These are phyloP conservation scores for barley (Hordeum vulgare) DNA, from an alignment of 176 grass and related monocot genomes.

Conservation along the genomic window DNA sequence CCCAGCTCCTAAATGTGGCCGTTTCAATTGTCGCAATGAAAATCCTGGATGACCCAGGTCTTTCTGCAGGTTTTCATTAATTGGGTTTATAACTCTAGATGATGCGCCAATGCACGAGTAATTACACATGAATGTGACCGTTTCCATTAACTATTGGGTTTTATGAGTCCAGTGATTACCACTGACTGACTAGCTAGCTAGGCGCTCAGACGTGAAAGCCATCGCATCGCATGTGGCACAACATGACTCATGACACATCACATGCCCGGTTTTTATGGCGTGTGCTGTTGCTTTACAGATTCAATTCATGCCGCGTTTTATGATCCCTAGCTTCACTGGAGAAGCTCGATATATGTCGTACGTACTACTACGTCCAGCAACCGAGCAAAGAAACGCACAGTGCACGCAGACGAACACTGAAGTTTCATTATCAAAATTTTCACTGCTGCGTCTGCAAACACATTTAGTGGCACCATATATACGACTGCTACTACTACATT, in stretches of 20 bases:
- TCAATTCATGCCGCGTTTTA: background rate
- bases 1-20: background rate
- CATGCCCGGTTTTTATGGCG: background rate
- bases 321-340: background rate
- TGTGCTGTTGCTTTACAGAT: background rate
- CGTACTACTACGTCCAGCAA: background rate
- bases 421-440: background rate
- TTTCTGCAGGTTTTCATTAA: background rate
- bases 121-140: background rate
- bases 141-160: background rate
- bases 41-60: background rate
- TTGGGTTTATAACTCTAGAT: background rate
- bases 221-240: background rate
- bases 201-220: background rate
- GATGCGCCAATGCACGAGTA: background rate
- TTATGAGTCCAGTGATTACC: background rate
- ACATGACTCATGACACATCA: background rate
- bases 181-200: background rate
- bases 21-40: background rate
- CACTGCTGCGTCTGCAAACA: background rate
- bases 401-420: background rate
- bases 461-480: background rate
- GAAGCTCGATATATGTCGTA: background rate
- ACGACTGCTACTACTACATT: no score
- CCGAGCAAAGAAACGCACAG: background rate